Evolutionary conservation across 352 stramenopile genomes (phyloP).

Genomic region (Globisporangium radiosum): DNA sequence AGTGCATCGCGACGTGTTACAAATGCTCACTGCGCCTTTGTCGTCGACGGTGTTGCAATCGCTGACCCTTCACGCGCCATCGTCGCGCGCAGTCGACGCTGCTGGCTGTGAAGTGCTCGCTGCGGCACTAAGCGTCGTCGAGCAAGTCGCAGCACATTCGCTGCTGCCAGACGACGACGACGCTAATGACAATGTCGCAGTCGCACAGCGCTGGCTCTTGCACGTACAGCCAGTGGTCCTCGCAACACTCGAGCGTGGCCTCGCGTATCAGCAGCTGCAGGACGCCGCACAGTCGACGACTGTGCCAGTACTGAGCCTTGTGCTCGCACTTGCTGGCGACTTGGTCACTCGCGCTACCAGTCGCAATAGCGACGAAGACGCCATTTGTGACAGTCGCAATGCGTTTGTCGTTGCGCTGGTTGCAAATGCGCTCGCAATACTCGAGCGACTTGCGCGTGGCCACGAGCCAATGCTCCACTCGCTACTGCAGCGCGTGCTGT

Average conservation of each 20-base stretch:
- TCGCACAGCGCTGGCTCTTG: background rate
- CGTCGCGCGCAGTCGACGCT: no score
- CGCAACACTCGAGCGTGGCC: no score
- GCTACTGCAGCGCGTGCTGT: constrained; percentile 44
- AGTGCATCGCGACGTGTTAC: constrained; percentile 20
- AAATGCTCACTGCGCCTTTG: constrained; percentile 17
- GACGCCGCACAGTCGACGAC: background rate
- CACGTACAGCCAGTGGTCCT: background rate
- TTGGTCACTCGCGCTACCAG: constrained; percentile 13
- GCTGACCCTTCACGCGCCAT: no score
- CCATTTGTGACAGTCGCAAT: constrained; percentile 15
- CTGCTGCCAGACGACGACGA: constrained; percentile 51
- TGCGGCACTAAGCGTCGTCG: constrained; percentile 25
- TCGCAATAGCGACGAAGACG: constrained; percentile 14
- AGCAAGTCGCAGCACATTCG: constrained; percentile 18
- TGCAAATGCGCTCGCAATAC: constrained; percentile 25
- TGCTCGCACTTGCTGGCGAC: constrained; percentile 3
- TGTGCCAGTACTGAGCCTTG: background rate
- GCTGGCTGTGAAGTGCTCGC: constrained; percentile 20
- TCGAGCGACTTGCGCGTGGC: constrained; percentile 31
- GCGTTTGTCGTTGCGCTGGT: constrained; percentile 34
- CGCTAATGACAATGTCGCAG: constrained; percentile 18
- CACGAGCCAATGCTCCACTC: constrained; percentile 42
- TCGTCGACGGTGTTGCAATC: background rate
- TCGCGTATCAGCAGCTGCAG: no score